phyloP scores from a whole-genome alignment of 306 rosid genomes.

The Dryas octopetala region DNA sequence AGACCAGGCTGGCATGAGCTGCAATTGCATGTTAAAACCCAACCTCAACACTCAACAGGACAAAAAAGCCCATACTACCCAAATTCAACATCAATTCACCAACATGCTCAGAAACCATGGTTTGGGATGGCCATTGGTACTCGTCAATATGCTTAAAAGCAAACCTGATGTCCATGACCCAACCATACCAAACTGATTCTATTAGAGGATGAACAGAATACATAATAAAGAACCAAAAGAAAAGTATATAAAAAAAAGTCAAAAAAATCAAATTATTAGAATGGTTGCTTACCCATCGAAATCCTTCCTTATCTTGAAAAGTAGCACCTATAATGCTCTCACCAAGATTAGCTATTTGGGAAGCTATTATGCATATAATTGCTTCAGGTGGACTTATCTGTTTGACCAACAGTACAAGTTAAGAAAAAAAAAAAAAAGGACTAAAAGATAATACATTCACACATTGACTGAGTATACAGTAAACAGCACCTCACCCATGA shows the following conservation, averaged over 20 bases:
- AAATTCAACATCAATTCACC: not conserved
- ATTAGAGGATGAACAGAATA: not conserved
- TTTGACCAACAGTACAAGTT: constrained; percentile 24
- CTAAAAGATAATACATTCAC: not conserved
- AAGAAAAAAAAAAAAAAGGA: not conserved
- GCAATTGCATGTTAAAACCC: not conserved
- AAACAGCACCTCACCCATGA: constrained; percentile 68
- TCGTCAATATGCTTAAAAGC: not conserved
- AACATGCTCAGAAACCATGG: constrained; percentile 5
- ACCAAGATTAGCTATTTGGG: constrained; percentile 94
- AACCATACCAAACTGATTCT: not conserved
- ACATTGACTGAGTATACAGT: constrained; percentile 16
- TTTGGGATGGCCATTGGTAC: not conserved
- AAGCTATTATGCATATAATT: constrained; percentile 75
- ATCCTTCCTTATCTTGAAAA: constrained; percentile 94
- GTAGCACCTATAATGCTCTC: constrained; percentile 96
- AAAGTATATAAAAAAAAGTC: not conserved
- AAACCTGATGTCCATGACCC: not conserved
- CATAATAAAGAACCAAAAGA: not conserved
- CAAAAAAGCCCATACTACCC: not conserved
- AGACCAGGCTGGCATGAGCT: not conserved
- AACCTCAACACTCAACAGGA: not conserved
- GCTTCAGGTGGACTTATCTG: constrained; percentile 70
- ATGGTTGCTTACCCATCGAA: constrained; percentile 68
- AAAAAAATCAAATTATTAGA: constrained; percentile 2